A percentile compares a stretch with the other conserved stretches of the same genome.
Evolutionary conservation across 2,329 filamentous ascomycete genomes (phyloP).

Genomic region (Salinomyces thailandicus): DNA sequence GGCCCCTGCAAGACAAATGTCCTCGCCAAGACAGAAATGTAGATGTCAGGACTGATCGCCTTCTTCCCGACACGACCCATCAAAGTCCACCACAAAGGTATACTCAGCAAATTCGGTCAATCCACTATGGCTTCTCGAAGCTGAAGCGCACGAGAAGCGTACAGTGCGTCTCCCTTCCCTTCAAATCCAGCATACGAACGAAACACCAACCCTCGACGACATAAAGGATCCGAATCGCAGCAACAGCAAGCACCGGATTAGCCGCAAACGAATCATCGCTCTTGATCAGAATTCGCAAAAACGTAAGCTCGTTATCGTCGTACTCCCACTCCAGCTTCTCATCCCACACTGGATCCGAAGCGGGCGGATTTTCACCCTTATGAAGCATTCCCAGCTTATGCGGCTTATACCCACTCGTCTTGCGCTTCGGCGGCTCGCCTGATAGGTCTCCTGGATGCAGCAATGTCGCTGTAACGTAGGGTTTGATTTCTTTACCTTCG

Average conservation of each 20-base stretch:
- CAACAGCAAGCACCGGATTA: constrained; percentile 53
- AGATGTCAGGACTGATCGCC: too few species aligned
- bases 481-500: constrained; percentile 42
- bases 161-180: constrained; percentile 53
- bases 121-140: too few species aligned
- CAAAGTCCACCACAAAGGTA: too few species aligned
- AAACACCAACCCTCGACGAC: constrained; percentile 50
- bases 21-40: too few species aligned
- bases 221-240: constrained; percentile 51
- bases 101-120: constrained; percentile 1
- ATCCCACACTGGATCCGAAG: constrained; percentile 55
- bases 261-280: constrained; percentile 52
- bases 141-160: constrained; percentile 52
- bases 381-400: constrained; percentile 50
- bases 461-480: constrained; percentile 56
- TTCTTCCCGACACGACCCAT: too few species aligned
- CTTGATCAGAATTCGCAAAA: constrained; percentile 56
- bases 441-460: constrained; percentile 46
- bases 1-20: too few species aligned
- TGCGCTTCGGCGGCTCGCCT: constrained; percentile 46
- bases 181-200: constrained; percentile 54
- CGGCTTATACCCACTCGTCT: constrained; percentile 51
- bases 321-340: constrained; percentile 58
- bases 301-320: constrained; percentile 55
- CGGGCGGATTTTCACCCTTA: constrained; percentile 47